phyloP scores from a whole-genome alignment of 306 rosid species.

The Hippophae gyantsensis region DNA sequence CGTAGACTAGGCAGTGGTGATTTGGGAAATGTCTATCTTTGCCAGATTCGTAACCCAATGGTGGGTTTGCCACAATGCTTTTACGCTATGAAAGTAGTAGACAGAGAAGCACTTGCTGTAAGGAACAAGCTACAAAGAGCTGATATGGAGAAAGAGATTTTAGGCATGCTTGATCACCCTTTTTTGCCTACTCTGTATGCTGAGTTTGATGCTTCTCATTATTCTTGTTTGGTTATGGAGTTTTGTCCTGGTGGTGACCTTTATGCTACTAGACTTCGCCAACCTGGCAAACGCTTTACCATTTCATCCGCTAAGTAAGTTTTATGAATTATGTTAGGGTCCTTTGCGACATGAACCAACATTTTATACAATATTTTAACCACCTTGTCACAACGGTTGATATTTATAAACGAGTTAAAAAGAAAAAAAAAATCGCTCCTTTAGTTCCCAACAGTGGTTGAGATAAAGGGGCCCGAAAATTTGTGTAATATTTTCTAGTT shows the following conservation, averaged over 20 bases:
- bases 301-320: conserved; percentile 66
- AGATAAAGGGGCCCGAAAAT: no score
- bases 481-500: no score
- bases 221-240: conserved; percentile 95
- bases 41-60: conserved; percentile 70
- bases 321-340: not conserved
- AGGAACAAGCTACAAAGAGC: conserved; percentile 81
- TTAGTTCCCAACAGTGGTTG: no score
- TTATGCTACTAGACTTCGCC: conserved; percentile 76
- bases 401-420: no score
- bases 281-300: conserved; percentile 54
- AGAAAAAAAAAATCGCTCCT: no score
- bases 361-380: no score
- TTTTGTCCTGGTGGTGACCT: conserved; percentile 95
- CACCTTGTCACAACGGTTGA: no score
- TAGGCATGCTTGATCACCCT: conserved; percentile 83
- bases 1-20: conserved; percentile 86
- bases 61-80: conserved; percentile 61
- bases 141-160: conserved; percentile 83
- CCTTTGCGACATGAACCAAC: no score
- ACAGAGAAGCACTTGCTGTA: conserved; percentile 74
- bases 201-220: conserved; percentile 84
- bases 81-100: conserved; percentile 96
- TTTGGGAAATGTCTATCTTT: conserved; percentile 82
- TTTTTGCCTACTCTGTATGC: conserved; percentile 84